These are phyloP conservation scores for Wallacemonas sp. DNA, from an alignment of 208 protist species.

Conservation along the genomic window DNA sequence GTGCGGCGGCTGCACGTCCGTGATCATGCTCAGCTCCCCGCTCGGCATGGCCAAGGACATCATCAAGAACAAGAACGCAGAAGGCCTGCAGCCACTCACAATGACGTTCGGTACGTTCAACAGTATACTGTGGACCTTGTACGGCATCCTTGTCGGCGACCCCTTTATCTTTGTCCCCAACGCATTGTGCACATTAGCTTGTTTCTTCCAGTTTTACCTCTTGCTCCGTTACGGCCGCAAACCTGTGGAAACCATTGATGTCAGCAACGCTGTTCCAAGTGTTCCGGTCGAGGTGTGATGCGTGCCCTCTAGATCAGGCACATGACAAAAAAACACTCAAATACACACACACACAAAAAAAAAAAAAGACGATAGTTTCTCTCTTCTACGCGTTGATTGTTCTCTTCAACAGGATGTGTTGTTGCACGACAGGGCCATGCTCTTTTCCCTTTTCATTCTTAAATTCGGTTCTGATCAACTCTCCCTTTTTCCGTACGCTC, in stretches of 20 bases:
- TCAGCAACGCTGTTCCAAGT: constrained; percentile 19
- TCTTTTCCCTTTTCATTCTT: no score
- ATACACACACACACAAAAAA: background rate
- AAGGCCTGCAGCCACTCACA: constrained; percentile 47
- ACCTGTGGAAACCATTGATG: constrained; percentile 14
- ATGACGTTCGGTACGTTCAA: constrained; percentile 50
- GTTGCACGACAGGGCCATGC: no score
- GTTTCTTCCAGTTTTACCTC: constrained; percentile 53
- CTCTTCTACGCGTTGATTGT: background rate
- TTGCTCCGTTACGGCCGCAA: constrained; percentile 52
- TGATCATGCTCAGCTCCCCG: constrained; percentile 72
- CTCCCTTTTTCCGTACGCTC: no score
- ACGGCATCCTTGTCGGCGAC: constrained; percentile 46
- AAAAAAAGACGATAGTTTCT: background rate
- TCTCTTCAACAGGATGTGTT: no score
- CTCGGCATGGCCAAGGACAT: constrained; percentile 55
- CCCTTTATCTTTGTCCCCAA: constrained; percentile 56
- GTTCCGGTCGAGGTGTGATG: constrained; percentile 24
- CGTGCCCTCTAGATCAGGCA: no score
- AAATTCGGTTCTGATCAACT: no score
- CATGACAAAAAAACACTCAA: no score
- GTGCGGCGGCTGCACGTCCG: constrained; percentile 41
- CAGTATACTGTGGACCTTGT: constrained; percentile 58
- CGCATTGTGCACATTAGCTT: constrained; percentile 42
- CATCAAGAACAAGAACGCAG: constrained; percentile 60